These are phyloP conservation scores for Blepharisma stoltei DNA, from an alignment of 73 alveolate genomes.

Conservation along the genomic window DNA sequence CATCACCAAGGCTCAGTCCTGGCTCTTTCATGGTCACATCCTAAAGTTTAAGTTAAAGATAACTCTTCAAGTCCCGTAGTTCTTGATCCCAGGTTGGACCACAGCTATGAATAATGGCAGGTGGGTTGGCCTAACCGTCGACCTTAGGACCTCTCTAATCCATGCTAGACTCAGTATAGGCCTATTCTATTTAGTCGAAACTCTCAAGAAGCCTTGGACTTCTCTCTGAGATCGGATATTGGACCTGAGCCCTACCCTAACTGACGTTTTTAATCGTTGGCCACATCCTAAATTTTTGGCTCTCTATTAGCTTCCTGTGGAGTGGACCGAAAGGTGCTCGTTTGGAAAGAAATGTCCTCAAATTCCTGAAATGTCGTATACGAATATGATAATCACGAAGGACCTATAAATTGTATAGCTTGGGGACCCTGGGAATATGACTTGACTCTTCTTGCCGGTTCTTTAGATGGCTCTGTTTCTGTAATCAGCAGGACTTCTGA, in stretches of 20 bases:
- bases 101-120: too few species aligned
- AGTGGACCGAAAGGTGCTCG: slow-evolving; percentile 67
- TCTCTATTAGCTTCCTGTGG: slow-evolving; percentile 74
- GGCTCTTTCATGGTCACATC: slow-evolving; percentile 86
- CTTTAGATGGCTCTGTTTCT: slow-evolving; percentile 59
- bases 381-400: slow-evolving; percentile 16
- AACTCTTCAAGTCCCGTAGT: too few species aligned
- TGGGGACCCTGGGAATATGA: slow-evolving; percentile 85
- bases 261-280: too few species aligned
- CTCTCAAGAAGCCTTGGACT: too few species aligned
- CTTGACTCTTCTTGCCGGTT: slow-evolving; percentile 63
- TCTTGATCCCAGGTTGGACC: too few species aligned
- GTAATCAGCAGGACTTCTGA: slow-evolving; percentile 53
- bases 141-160: too few species aligned
- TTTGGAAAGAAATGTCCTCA: slow-evolving; percentile 54
- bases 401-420: slow-evolving; percentile 38
- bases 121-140: too few species aligned
- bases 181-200: too few species aligned
- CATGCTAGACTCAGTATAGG: too few species aligned
- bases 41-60: too few species aligned
- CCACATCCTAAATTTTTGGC: slow-evolving; percentile 60
- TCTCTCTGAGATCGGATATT: too few species aligned
- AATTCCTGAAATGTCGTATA: slow-evolving; percentile 45
- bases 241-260: too few species aligned
- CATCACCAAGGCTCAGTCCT: slow-evolving; percentile 70